Evolutionary conservation across 371 early-diverging fungal species (phyloP).

Genomic region (Globomyces sp.): DNA sequence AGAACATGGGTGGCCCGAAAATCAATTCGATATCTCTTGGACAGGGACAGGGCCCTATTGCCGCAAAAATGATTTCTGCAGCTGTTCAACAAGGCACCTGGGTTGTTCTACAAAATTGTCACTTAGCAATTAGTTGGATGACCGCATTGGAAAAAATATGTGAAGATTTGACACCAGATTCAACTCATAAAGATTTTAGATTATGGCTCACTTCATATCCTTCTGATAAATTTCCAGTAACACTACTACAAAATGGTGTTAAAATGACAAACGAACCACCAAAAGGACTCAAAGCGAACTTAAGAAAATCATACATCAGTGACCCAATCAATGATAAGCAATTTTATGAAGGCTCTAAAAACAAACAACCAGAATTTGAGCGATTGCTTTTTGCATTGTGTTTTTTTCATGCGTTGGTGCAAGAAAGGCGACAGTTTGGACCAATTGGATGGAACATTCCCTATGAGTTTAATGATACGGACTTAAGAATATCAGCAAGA

Average conservation of each 20-base stretch:
- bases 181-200: conserved; percentile 49
- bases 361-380: conserved; percentile 45
- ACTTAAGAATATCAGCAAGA: conserved; percentile 50
- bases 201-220: conserved; percentile 56
- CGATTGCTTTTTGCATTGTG: conserved; percentile 50
- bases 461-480: conserved; percentile 59
- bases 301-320: conserved; percentile 43
- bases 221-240: conserved; percentile 53
- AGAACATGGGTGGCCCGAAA: conserved; percentile 47
- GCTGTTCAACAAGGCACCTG: conserved; percentile 49
- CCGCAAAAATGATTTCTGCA: conserved; percentile 45
- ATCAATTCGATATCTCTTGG: conserved; percentile 52
- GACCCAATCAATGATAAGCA: conserved; percentile 52
- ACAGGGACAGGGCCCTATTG: conserved; percentile 58
- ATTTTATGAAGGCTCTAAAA: conserved; percentile 52
- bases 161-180: conserved; percentile 50
- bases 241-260: conserved; percentile 54
- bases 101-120: conserved; percentile 57
- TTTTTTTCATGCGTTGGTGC: conserved; percentile 56
- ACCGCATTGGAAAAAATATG: conserved; percentile 52
- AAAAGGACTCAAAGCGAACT: conserved; percentile 47
- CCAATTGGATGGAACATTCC: conserved; percentile 62
- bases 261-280: conserved; percentile 62
- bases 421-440: conserved; percentile 52
- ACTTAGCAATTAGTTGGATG: conserved; percentile 59